phyloP scores from a whole-genome alignment of 345 rosid genomes.

The Excoecaria cochinchinensis region DNA sequence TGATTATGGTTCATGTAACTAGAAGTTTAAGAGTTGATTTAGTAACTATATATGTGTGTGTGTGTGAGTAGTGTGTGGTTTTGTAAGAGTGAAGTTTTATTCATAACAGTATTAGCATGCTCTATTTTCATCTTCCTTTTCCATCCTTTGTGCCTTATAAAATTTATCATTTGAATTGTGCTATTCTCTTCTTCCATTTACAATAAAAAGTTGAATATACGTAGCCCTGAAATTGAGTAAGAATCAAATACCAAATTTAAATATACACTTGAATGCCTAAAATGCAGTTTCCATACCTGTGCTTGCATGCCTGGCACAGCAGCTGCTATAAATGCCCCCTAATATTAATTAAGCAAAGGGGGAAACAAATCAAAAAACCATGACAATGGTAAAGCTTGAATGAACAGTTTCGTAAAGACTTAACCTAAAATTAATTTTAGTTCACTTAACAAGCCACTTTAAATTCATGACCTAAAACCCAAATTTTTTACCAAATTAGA shows the following conservation, averaged over 20 bases:
- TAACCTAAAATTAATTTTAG: background rate
- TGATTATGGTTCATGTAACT: too few relatives aligned
- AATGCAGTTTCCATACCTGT: conserved; percentile 24
- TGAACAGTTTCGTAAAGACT: background rate
- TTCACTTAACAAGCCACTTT: background rate
- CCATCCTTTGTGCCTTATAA: too few relatives aligned
- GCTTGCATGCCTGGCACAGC: conserved; percentile 53
- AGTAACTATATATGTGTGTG: too few relatives aligned
- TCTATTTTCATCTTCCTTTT: too few relatives aligned
- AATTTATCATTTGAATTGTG: too few relatives aligned
- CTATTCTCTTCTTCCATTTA: too few relatives aligned
- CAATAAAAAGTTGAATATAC: too few relatives aligned
- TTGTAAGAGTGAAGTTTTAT: too few relatives aligned
- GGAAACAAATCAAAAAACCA: background rate
- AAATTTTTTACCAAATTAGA: background rate
- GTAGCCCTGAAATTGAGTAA: background rate
- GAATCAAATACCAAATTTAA: background rate
- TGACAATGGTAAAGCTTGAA: background rate
- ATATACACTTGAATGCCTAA: background rate
- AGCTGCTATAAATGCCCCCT: conserved; percentile 48
- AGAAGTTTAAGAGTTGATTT: too few relatives aligned
- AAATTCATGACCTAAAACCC: background rate
- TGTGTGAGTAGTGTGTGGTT: too few relatives aligned
- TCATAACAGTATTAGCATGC: too few relatives aligned
- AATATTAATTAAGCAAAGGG: conserved; percentile 2